Conservation (phyloP, 352 stramenopile genomes). For the Peronospora belbahrii region DNA sequence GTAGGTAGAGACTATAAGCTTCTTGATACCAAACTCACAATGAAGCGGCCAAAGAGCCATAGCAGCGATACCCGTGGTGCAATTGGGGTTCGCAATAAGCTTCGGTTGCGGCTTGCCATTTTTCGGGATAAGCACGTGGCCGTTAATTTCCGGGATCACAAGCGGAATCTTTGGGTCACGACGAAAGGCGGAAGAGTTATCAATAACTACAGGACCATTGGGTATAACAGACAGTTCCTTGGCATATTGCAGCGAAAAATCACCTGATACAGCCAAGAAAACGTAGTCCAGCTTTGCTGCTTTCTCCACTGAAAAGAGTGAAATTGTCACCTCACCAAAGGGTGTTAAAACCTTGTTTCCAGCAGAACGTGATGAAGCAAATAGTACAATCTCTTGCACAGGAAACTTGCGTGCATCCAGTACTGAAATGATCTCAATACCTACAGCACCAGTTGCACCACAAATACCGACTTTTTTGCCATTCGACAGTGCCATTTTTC, state of each 20-base stretch:
- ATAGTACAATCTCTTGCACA: conserved; percentile 90
- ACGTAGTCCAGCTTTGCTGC: conserved; percentile 92
- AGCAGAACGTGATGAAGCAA: conserved; percentile 90
- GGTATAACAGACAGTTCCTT: conserved; percentile 78
- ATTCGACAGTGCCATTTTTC: conserved; percentile 38
- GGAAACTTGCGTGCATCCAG: conserved; percentile 84
- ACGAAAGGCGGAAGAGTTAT: conserved; percentile 97
- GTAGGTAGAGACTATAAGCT: conserved; percentile 94
- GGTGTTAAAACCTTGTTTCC: conserved; percentile 86
- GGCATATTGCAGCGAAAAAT: conserved; percentile 95
- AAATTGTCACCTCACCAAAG: conserved; percentile 91
- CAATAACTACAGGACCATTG: conserved; percentile 92
- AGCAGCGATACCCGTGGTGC: conserved; percentile 94
- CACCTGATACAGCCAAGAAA: conserved; percentile 95
- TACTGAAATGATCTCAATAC: conserved; percentile 93
- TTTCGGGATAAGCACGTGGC: conserved; percentile 67
- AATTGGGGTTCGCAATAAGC: conserved; percentile 99
- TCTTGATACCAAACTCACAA: conserved; percentile 94
- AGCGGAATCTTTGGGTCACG: conserved; percentile 88
- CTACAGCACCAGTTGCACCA: conserved; percentile 90
- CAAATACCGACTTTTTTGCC: conserved; percentile 77
- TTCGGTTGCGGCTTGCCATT: conserved; percentile 49
- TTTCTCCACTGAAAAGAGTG: conserved; percentile 92
- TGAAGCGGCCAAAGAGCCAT: conserved; percentile 97
- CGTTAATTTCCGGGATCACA: conserved; percentile 95